Evolutionary conservation across 306 rosid species (phyloP), one percentile per base, ranked within the genome.

Genomic region (Mimosa pudica): DNA sequence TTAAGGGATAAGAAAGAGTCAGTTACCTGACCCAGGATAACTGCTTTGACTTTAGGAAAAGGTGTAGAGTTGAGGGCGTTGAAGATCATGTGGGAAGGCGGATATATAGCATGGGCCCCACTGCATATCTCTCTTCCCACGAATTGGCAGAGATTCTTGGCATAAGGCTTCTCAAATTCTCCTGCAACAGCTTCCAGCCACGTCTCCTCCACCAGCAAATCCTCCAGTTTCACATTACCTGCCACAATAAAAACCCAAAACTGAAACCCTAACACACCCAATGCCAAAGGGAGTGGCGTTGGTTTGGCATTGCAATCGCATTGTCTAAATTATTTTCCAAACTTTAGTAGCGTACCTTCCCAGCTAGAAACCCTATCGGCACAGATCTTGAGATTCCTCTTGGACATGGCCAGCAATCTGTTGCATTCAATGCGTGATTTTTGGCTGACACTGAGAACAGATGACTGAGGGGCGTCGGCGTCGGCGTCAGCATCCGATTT

Each of bases 21-120:
- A 44, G 30, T 38, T 42, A 80, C 87, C 93, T 90, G 98, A 12
- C 99, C 98, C 71, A 95, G 95, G 77, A 93, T 90, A 1, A 93
- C 98, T 80, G 88, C 97, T 84, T 95, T 95, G 51, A 93, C 94
- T 6, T 68, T 60, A 42, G 85, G 82, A 68, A 95, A 95, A 67
- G 96, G 89, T 9, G 98, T 95, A 67, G 98, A 89, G 58, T 95
- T 95, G 35, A 95, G 91, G 58, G 98, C 98, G 68, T 93, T 89
- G 88, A 95, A 95, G 76, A 95, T 88, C 93, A 95, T 90, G 57
- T 86, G 90, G 4, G 86, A 70, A 45, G 98, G 98, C n/a, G 98
- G 98, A 76, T 83, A 91, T 10, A 95, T 88, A 38, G 88, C 83
- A 13, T 76, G 81, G 3, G 74, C 61, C 44, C 71, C 78, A n/a